phyloP scores from a whole-genome alignment of 805 yeast genomes.

The Pichia pseudocactophila region DNA sequence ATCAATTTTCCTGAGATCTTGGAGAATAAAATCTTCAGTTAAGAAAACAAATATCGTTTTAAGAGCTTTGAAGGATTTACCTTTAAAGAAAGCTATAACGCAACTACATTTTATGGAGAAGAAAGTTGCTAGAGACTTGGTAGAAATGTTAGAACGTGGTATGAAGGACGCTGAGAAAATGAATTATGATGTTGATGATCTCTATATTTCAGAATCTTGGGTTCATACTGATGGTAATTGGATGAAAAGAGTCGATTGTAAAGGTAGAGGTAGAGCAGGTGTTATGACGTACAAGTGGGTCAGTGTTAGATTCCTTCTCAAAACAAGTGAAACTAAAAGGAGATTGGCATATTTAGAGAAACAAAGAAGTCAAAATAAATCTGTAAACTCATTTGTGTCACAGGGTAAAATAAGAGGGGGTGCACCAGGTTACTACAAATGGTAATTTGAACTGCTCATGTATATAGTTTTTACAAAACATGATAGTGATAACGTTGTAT shows the following conservation, averaged over 20 bases:
- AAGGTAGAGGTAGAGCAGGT: constrained; percentile 90
- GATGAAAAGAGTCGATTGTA: constrained; percentile 63
- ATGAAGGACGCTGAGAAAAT: constrained; percentile 56
- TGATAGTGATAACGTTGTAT: background rate
- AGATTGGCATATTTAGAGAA: constrained; percentile 15
- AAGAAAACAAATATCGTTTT: constrained; percentile 79
- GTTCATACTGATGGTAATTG: constrained; percentile 80
- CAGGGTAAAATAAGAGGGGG: constrained; percentile 40
- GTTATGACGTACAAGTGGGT: constrained; percentile 65
- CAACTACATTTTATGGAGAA: constrained; percentile 85
- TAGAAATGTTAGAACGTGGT: constrained; percentile 64
- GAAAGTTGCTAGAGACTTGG: constrained; percentile 71
- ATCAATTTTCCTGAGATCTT: constrained; percentile 70
- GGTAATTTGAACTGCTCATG: constrained; percentile 30
- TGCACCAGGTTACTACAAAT: constrained; percentile 44
- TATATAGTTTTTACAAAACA: constrained; percentile 2
- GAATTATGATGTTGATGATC: constrained; percentile 48
- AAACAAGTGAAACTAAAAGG: constrained; percentile 47
- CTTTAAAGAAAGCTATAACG: constrained; percentile 72
- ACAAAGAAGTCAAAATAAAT: constrained; percentile 37
- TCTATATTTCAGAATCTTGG: constrained; percentile 80
- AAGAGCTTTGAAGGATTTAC: constrained; percentile 64
- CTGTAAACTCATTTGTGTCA: constrained; percentile 33
- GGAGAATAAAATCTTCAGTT: constrained; percentile 76
- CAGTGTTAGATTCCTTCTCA: constrained; percentile 72